Base-by-base conservation (phyloP, 164 flowering plant genomes). In the Vitis riparia region DNA sequence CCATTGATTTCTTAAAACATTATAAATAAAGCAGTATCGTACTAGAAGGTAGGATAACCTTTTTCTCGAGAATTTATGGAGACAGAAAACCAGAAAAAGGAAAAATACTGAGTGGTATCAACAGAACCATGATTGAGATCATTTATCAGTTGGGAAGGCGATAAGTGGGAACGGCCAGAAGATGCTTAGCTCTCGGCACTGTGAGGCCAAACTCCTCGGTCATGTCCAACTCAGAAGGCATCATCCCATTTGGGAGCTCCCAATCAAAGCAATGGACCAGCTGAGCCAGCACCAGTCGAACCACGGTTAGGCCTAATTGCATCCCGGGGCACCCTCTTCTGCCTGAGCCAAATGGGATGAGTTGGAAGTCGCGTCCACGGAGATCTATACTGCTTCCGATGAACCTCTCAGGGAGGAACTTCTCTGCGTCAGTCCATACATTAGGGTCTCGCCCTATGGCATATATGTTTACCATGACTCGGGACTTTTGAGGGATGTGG, bases 181-280 rank as follows among this genome's bases (percentile, higher is more conserved):
- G 51, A 65, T 52, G 66, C 6, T 59, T 75, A 5, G 66, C 74
- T 17, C 78, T 65, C 11, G 55, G 67, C 37, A 37, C 10, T 2
- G 14, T 60, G 4, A 75, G 44, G 14, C 78, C 62, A 48, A 70
- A 71, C 51, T 52, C 58, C 32, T 75, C 75, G 0, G 48, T 29
- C 78, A 75, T 75, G 63, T 75, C 78, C 55, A 75, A 37, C 29
- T 75, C 63, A 16, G 14, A n/a, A 4, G 63, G 68, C 65, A 17
- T n/a, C 68, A 59, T 62, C 2, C 29, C 32, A 53, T 59, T 2
- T 1, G 75, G 70, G 14, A 66, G 65, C 52, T 66, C 53, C 74
- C 63, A 71, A 56, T 64, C 56, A 51, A 71, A 71, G 65, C 74
- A 64, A 44, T 71, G 74, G 5, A 71, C 55, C 2, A 71, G 51